These are phyloP conservation scores for Ceratobasidium sp. DNA, from an alignment of 1,284 basidiomycete species.

Conservation along the genomic window DNA sequence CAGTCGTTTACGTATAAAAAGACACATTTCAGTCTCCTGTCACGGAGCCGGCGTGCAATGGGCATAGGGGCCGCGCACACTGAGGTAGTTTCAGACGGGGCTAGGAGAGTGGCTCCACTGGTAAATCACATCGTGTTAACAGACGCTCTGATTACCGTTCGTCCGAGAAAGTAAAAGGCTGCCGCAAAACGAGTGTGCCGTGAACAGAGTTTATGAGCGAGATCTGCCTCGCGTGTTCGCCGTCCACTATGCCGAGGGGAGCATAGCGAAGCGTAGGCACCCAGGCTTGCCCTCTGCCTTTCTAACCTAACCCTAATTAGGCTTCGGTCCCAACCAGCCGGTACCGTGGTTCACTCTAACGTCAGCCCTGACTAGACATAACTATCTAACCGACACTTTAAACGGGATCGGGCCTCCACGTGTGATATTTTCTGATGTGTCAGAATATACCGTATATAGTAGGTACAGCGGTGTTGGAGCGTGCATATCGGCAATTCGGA, in stretches of 20 bases:
- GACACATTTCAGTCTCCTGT: neutral
- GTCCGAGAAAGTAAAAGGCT: neutral
- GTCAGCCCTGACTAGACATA: neutral
- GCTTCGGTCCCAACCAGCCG: neutral
- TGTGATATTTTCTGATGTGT: neutral
- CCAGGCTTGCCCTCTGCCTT: neutral
- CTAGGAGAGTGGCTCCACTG: neutral
- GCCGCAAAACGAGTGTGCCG: neutral
- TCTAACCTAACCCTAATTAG: neutral
- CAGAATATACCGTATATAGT: neutral
- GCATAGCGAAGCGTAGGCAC: neutral
- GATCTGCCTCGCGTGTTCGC: neutral
- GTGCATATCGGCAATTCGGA: conserved; percentile 5
- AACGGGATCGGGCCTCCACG: conserved; percentile 25
- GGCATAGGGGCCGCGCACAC: neutral
- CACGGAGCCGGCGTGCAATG: neutral
- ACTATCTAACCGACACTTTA: conserved; percentile 13
- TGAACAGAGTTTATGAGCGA: too few species aligned
- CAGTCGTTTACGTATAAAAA: neutral
- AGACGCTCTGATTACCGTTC: neutral
- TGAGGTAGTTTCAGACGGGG: neutral
- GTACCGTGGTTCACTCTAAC: neutral
- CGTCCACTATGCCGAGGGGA: neutral
- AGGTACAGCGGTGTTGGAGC: neutral
- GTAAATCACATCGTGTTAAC: neutral